Percentiles rank a stretch among this genome's conserved stretches.
These are phyloP conservation scores for Obelidium mucronatum DNA, from an alignment of 192 early-diverging fungal species.

Conservation along the genomic window DNA sequence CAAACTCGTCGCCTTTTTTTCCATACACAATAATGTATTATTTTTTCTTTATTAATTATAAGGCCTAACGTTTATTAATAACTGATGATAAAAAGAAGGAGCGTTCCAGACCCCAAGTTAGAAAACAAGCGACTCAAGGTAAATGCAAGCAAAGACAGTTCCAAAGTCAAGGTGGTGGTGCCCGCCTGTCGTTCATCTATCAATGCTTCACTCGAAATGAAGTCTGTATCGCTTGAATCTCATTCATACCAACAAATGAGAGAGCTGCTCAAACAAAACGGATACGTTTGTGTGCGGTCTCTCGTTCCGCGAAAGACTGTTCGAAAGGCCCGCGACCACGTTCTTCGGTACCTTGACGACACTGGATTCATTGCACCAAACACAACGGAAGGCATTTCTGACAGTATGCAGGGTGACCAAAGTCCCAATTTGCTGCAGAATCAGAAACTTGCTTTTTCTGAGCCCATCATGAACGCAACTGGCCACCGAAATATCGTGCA, in stretches of 20 bases:
- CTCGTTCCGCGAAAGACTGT: constrained; percentile 6
- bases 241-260: neutral
- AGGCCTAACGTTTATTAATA: too few species aligned
- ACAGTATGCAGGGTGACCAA: neutral
- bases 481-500: constrained; percentile 38
- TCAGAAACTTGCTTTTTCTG: constrained; percentile 36
- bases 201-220: neutral
- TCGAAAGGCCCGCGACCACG: neutral
- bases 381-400: neutral
- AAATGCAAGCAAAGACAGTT: too few species aligned
- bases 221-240: neutral
- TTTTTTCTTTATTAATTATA: too few species aligned
- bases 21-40: too few species aligned
- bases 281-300: constrained; percentile 18
- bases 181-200: neutral
- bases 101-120: too few species aligned
- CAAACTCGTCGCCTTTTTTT: too few species aligned
- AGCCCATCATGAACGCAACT: constrained; percentile 15
- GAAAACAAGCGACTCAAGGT: too few species aligned
- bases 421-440: constrained; percentile 34
- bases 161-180: too few species aligned
- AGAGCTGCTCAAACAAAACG: constrained; percentile 17
- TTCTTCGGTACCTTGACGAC: constrained; percentile 14
- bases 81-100: too few species aligned
- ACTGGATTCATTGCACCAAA: constrained; percentile 25